A percentile compares a stretch with the other conserved stretches of the same genome.
These are phyloP conservation scores for Colletotrichum viniferum DNA, from an alignment of 2,329 filamentous ascomycete genomes.

Conservation along the genomic window DNA sequence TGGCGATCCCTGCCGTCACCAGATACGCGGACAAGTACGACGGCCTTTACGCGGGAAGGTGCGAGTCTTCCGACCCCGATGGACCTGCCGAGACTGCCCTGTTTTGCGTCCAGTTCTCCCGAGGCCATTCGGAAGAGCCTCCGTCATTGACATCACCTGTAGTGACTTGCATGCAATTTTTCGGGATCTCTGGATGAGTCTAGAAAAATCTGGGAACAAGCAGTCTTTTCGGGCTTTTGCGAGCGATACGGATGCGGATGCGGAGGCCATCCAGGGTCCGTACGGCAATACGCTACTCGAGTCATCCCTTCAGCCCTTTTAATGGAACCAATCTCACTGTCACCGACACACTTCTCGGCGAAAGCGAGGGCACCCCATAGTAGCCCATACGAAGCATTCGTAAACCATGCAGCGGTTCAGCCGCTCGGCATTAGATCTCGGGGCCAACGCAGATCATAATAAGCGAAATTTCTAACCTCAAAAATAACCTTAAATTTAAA, in stretches of 20 bases:
- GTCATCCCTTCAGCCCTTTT: not conserved
- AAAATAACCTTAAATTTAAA: not conserved
- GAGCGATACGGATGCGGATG: not conserved
- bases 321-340: not conserved
- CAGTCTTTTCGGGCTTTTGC: not conserved
- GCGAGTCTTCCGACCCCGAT: not conserved
- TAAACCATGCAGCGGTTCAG: no score
- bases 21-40: not conserved
- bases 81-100: not conserved
- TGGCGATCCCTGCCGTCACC: not conserved
- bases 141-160: not conserved
- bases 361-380: not conserved
- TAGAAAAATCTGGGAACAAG: not conserved
- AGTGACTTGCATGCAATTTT: not conserved
- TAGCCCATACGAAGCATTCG: not conserved
- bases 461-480: fast-evolving
- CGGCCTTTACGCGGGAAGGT: not conserved
- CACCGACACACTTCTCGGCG: not conserved
- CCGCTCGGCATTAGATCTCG: no score
- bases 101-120: not conserved
- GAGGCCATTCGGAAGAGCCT: not conserved
- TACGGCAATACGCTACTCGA: not conserved
- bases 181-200: not conserved
- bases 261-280: not conserved
- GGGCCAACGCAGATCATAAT: not conserved